A percentile compares a stretch with the other conserved stretches of the same genome.
phyloP scores from a whole-genome alignment of 2,329 filamentous ascomycete genomes.

The Phaeoacremonium minimum region DNA sequence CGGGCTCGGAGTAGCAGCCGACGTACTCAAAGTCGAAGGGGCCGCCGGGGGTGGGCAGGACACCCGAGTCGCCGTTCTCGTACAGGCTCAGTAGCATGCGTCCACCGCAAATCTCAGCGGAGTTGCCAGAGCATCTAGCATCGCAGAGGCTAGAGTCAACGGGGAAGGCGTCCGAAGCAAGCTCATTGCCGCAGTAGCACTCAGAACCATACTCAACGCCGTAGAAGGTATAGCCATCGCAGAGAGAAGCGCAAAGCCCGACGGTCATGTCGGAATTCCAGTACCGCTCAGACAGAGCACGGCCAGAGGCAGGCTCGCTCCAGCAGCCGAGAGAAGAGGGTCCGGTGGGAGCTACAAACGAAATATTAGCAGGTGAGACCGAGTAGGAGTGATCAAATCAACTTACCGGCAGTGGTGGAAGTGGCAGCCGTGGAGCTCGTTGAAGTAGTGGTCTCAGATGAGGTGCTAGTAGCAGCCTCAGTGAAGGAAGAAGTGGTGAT shows the following conservation, averaged over 20 bases:
- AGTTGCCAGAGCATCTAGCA: slow-evolving; percentile 15
- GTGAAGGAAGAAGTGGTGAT: background rate
- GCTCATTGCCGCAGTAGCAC: slow-evolving; percentile 24
- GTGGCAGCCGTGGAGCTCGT: too few species aligned
- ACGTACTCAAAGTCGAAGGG: background rate
- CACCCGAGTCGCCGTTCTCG: background rate
- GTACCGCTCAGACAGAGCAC: background rate
- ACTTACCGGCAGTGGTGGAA: too few species aligned
- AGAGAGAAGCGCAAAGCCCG: slow-evolving; percentile 25
- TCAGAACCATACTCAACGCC: slow-evolving; percentile 29
- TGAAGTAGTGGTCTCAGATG: background rate
- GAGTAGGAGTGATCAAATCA: too few species aligned
- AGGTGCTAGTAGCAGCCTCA: too few species aligned
- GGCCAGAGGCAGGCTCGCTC: background rate
- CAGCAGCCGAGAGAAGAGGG: slow-evolving; percentile 2
- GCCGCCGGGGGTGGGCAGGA: background rate
- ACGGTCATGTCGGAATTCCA: slow-evolving; percentile 25
- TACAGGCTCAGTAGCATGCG: slow-evolving; percentile 13
- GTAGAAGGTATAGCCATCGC: slow-evolving; percentile 28
- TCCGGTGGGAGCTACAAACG: background rate
- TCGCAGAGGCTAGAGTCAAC: slow-evolving; percentile 14
- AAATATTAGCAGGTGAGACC: too few species aligned
- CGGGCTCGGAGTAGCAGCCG: slow-evolving; percentile 1
- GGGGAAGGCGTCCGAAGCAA: slow-evolving; percentile 8
- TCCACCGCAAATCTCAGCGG: slow-evolving; percentile 16